Evolutionary conservation across 2,329 filamentous ascomycete genomes (phyloP), one percentile per base, ranked within the genome.

Genomic region (Cercospora zeae-maydis): DNA sequence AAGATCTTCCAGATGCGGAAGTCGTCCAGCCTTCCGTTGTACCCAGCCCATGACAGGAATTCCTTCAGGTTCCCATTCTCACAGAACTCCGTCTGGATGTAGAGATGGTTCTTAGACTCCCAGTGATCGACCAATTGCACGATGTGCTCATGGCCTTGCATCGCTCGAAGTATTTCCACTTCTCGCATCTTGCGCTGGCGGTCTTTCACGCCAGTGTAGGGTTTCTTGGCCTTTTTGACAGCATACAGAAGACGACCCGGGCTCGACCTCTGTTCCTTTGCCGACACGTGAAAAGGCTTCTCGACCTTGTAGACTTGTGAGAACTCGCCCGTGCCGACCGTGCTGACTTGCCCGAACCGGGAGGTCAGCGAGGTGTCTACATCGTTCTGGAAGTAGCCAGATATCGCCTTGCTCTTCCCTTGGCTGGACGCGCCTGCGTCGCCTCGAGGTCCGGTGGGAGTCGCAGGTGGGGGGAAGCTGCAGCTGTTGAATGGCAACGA

Each of bases 1-100:
- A 98, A 80, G 62, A 98, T 93, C 80, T 99, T 99, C 92, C 95
- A 99, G 76, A 98, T 97, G 65, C 95, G 86, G 78, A 99, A 99
- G 75, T 98, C 95, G 77, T 99, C 95, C 68, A 99, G 79, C 70
- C 93, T 86, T 52, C 92, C 93, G 74, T 90, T 92, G 65, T 88
- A 84, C 24, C 95, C 95, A 64, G 92, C 86, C 62, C 89, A 86
- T n/a, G 86, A 84, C 31, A 99, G 82, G 74, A 98, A 99, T 14
- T 87, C 84, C 74, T 96, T 90, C 47, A 99, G 80, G 64, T 91
- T 96, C 14, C 95, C 95, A 74, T 96, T 92, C 75, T 97, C 93
- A 73, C 95, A 99, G 74, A 88, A 98, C 74, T 99, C 95, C 0
- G 93, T 98, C 79, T 98, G 93, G 64, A 99, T 98, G 79, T 97